Conservation (phyloP, 2,329 filamentous ascomycete genomes). For the Dactylella cylindrospora region DNA sequence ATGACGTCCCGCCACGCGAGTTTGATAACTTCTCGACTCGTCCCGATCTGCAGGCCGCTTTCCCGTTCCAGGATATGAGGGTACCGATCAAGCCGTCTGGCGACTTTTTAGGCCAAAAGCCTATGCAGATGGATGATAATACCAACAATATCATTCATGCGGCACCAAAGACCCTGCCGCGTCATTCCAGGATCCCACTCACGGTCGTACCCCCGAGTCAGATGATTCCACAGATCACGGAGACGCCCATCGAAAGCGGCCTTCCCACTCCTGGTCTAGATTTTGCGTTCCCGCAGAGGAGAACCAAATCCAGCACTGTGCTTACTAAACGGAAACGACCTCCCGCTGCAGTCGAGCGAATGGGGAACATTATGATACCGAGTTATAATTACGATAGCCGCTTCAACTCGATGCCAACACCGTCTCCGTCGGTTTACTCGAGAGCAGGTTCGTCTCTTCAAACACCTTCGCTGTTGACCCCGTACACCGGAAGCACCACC, state of each 20-base stretch:
- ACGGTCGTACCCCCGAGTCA: conserved; percentile 12
- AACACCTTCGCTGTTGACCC: conserved; percentile 36
- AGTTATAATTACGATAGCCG: conserved; percentile 25
- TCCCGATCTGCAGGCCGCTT: conserved; percentile 3
- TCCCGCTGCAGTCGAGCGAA: conserved; percentile 28
- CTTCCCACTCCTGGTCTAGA: conserved; percentile 15
- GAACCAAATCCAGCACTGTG: conserved; percentile 12
- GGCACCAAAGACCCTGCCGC: too few relatives aligned
- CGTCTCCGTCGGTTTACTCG: conserved; percentile 35
- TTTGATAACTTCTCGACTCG: not conserved
- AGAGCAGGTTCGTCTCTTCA: conserved; percentile 26
- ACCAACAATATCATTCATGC: too few relatives aligned
- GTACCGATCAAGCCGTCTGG: conserved; percentile 7
- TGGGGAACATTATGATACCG: conserved; percentile 37
- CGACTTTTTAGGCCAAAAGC: conserved; percentile 17
- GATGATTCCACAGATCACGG: conserved; percentile 11
- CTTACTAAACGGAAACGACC: conserved; percentile 33
- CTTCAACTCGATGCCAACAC: conserved; percentile 28
- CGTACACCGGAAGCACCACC: conserved; percentile 37
- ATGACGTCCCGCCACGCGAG: conserved; percentile 4
- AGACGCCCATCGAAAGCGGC: too few relatives aligned
- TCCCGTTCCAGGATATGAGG: conserved; percentile 15
- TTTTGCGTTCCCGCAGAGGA: conserved; percentile 21
- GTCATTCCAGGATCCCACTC: conserved; percentile 9
- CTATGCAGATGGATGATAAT: conserved; percentile 10